These are phyloP conservation scores for Triangularia verruculosa DNA, from an alignment of 2,329 filamentous ascomycete species.

Conservation along the genomic window DNA sequence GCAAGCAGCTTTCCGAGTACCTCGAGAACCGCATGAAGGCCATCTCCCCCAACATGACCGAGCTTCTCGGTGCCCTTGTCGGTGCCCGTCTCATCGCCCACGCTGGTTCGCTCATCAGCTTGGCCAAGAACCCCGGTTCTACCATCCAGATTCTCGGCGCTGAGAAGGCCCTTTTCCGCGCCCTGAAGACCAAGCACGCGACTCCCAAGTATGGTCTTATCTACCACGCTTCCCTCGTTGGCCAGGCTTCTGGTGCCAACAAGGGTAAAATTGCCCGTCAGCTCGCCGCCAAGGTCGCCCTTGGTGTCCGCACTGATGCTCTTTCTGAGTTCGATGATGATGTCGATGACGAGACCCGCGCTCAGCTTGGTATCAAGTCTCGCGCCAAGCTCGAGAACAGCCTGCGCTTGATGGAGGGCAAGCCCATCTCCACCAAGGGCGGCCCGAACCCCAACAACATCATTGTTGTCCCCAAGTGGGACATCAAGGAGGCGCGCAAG, in stretches of 20 bases:
- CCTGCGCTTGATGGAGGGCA: conserved; percentile 80
- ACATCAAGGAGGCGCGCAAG: conserved; percentile 86
- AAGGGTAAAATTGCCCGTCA: conserved; percentile 99
- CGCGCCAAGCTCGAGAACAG: conserved; percentile 73
- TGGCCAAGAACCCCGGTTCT: conserved; percentile 91
- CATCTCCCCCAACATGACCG: conserved; percentile 92
- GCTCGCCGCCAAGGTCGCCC: conserved; percentile 86
- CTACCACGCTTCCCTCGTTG: conserved; percentile 89
- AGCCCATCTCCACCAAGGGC: conserved; percentile 75
- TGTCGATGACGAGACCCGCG: conserved; percentile 83
- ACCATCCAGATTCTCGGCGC: conserved; percentile 98
- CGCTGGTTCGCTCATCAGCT: conserved; percentile 87
- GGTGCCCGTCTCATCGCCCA: conserved; percentile 94
- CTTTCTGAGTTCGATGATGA: conserved; percentile 74
- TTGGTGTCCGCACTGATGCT: conserved; percentile 91
- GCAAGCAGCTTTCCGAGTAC: conserved; percentile 82
- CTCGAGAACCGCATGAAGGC: conserved; percentile 92
- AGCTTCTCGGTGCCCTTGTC: conserved; percentile 88
- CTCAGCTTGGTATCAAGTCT: conserved; percentile 70
- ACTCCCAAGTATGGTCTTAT: conserved; percentile 97
- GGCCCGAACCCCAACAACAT: conserved; percentile 72
- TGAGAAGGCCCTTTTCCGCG: conserved; percentile 97
- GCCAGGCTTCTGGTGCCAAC: conserved; percentile 95
- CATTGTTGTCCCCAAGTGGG: conserved; percentile 68
- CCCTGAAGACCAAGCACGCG: conserved; percentile 98